Evolutionary conservation across 306 rosid species (phyloP), one percentile per base, ranked within the genome.

Genomic region (Prunus salicina): DNA sequence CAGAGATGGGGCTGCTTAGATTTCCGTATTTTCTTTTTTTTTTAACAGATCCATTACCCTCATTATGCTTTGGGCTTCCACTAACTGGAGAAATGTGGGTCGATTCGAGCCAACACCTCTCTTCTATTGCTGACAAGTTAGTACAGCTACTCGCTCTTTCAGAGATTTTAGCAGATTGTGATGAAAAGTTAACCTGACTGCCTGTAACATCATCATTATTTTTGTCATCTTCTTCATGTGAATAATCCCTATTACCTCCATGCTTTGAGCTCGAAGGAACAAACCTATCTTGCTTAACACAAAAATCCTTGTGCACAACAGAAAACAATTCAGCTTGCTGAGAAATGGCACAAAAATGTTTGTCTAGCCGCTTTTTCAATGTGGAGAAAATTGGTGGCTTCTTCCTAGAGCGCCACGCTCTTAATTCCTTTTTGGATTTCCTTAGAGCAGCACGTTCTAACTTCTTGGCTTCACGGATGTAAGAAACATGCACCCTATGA

Each of bases 251-350:
- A 72, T 81, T 82, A 75, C 14, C 76, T 69, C 86, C 94, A 72
- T 84, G 86, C 52, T 82, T 96, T 8, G 97, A 88, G 28, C 57
- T 71, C 32, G 64, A 30, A 19, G 75, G 53, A 47, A 2, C 77
- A 85, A 94, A 94, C 60, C 91, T 90, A 57, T 70, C 80, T 79
- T 90, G 93, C 71, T 88, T 81, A 81, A 93, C 97, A 77, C 81
- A 24, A 78, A 85, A 90, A 20, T 76, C 85, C 82, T 85, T 84
- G 41, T 86, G 76, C 22, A 55, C 71, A 52, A 93, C 63, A 69
- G 97, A 85, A 85, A 92, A 90, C 67, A 90, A 87, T 86, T 90
- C 86, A 55, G 92, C 84, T 75, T 96, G 98, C 79, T 84, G 87
- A 69, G 96, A 80, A 81, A 94, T 88, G 73, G 84, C 81, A 79